Evolutionary conservation across 768 basidiomycete species (phyloP), one percentile per base, ranked within the genome.

Genomic region (Leucocoprinus birnbaumii): DNA sequence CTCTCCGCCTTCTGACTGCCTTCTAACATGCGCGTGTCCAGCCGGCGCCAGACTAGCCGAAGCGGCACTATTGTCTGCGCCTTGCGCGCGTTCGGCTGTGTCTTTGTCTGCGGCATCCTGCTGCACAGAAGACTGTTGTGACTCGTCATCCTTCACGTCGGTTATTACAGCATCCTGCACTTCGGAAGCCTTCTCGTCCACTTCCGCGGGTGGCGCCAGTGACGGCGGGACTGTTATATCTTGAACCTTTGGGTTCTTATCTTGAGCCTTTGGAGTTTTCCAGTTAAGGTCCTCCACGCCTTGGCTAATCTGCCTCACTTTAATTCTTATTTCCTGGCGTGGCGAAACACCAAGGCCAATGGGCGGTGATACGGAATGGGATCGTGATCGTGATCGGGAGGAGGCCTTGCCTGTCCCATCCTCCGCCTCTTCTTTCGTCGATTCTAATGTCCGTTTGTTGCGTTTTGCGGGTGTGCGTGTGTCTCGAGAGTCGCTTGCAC

Each of bases 231-330:
- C 25, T n/a, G n/a, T 22, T 40, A 37, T 47, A 14, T 56, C 59
- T 38, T 38, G 38, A 35, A 45, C 49, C 49, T 56, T 57, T 38
- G 66, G 66, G 49, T 68, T 66, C 50, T 68, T 68, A 55, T 71
- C 69, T 31, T 66, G 61, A 22, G 66, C 61, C 56, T 78, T 75
- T 65, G 70, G 68, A 55, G 80, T 83, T 65, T 78, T 76, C 88
- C 87, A 88, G 64, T 74, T 83, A 59, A 89, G 80, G 64, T 90
- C 89, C 66, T 89, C 87, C 27, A 90, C 87, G 24, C 86, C 85
- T 63, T 84, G 84, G 58, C 86, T 89, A 61, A 89, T 88, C 71
- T 89, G 88, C 49, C 86, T 80, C 55, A 87, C 82, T 63, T 72
- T 72, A 47, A 80, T 79, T 73, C 87, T 90, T 71, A 87, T 81